phyloP scores from a whole-genome alignment of 345 rosid species.

The Syzygium oleosum region DNA sequence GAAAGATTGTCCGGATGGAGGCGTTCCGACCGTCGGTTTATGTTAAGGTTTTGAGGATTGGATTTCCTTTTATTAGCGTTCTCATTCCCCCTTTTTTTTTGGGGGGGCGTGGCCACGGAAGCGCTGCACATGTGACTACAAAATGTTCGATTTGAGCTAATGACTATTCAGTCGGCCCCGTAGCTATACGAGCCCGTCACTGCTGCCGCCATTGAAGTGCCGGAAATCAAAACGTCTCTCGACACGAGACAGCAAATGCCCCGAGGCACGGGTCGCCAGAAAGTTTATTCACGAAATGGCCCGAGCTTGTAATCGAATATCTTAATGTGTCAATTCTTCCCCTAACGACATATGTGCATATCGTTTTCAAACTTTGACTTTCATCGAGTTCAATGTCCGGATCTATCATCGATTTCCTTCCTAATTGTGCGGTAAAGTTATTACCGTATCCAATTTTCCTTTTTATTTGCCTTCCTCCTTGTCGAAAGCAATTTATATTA shows the following conservation, averaged over 20 bases:
- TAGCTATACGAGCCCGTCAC: too few relatives aligned
- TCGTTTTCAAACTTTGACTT: neutral
- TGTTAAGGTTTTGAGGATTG: neutral
- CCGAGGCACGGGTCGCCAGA: accelerated
- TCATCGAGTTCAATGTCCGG: accelerated
- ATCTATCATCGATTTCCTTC: neutral
- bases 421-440: neutral
- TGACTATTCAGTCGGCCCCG: too few relatives aligned
- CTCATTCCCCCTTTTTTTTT: too few relatives aligned
- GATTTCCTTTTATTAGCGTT: neutral
- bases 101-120: too few relatives aligned
- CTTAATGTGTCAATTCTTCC: accelerated
- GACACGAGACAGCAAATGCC: accelerated
- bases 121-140: neutral
- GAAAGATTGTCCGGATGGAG: neutral
- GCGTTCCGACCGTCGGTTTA: neutral
- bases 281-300: too few relatives aligned
- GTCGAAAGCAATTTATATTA: too few relatives aligned
- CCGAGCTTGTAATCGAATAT: accelerated
- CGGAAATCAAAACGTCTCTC: accelerated
- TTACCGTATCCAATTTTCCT: too few relatives aligned
- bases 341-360: too few relatives aligned
- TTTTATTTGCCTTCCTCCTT: too few relatives aligned
- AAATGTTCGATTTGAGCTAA: too few relatives aligned
- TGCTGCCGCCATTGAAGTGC: too few relatives aligned